A percentile compares a stretch with the other conserved stretches of the same genome.
These are phyloP conservation scores for Coniferiporia sulphurascens DNA, from an alignment of 1,284 basidiomycete species.

Conservation along the genomic window DNA sequence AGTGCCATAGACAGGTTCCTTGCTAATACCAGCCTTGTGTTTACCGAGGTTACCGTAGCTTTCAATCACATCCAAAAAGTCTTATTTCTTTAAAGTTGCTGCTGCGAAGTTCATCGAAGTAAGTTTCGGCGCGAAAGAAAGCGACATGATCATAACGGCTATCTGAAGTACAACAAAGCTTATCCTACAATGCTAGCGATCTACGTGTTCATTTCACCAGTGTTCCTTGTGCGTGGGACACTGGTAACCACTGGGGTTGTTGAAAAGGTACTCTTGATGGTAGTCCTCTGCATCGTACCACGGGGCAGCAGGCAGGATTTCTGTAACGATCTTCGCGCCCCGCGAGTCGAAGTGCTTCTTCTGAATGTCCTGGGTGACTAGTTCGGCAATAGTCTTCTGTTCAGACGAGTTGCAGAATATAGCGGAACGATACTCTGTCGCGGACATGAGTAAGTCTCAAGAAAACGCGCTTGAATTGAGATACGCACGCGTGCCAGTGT, in stretches of 20 bases:
- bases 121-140: no score
- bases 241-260: conserved; percentile 56
- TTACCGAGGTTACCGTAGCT: no score
- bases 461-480: neutral
- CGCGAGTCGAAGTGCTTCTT: conserved; percentile 77
- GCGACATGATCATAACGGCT: no score
- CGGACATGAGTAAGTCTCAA: conserved; percentile 1
- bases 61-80: no score
- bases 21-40: neutral
- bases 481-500: conserved; percentile 71
- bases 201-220: conserved; percentile 37
- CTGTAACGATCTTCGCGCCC: conserved; percentile 74
- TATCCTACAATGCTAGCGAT: neutral
- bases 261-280: conserved; percentile 81
- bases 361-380: conserved; percentile 83
- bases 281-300: conserved; percentile 88
- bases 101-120: no score
- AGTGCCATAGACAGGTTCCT: conserved; percentile 1
- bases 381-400: conserved; percentile 71
- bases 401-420: conserved; percentile 82
- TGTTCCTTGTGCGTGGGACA: conserved; percentile 50
- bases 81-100: no score
- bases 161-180: no score
- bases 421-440: conserved; percentile 85
- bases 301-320: conserved; percentile 56